These are phyloP conservation scores for Helichrysum umbraculigerum DNA, from an alignment of 129 eudicot species.

Conservation along the genomic window DNA sequence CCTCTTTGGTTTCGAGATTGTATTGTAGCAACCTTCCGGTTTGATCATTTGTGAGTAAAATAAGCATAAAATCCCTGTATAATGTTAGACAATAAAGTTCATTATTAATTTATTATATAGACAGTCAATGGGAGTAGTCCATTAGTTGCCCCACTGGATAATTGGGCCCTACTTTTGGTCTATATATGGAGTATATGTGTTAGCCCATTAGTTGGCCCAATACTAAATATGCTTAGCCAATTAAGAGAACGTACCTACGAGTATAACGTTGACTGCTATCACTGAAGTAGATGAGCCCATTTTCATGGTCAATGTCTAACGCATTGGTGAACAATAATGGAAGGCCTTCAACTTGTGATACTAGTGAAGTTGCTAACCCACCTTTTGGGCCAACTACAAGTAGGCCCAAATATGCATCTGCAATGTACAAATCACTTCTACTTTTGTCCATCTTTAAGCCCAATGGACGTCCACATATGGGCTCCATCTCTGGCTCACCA, in stretches of 20 bases:
- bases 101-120: too few species aligned
- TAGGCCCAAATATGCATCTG: slow-evolving; percentile 90
- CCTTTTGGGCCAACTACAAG: slow-evolving; percentile 70
- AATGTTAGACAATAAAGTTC: neutral
- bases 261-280: slow-evolving; percentile 58
- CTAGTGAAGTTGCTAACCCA: slow-evolving; percentile 64
- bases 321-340: too few species aligned
- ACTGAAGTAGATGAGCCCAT: slow-evolving; percentile 63
- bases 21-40: slow-evolving; percentile 77
- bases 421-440: slow-evolving; percentile 64
- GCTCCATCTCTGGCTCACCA: slow-evolving; percentile 58
- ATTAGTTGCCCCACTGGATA: too few species aligned
- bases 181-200: too few species aligned
- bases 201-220: too few species aligned
- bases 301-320: slow-evolving; percentile 50
- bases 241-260: slow-evolving; percentile 47
- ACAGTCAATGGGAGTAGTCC: too few species aligned
- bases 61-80: slow-evolving; percentile 41
- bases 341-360: too few species aligned
- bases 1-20: slow-evolving; percentile 48
- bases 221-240: too few species aligned
- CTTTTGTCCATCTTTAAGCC: slow-evolving; percentile 63
- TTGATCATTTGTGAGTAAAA: slow-evolving; percentile 50
- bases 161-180: too few species aligned
- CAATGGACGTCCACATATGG: slow-evolving; percentile 81